These are phyloP conservation scores for Phytophthora fragariaefolia DNA, from an alignment of 352 stramenopile species.

Conservation along the genomic window DNA sequence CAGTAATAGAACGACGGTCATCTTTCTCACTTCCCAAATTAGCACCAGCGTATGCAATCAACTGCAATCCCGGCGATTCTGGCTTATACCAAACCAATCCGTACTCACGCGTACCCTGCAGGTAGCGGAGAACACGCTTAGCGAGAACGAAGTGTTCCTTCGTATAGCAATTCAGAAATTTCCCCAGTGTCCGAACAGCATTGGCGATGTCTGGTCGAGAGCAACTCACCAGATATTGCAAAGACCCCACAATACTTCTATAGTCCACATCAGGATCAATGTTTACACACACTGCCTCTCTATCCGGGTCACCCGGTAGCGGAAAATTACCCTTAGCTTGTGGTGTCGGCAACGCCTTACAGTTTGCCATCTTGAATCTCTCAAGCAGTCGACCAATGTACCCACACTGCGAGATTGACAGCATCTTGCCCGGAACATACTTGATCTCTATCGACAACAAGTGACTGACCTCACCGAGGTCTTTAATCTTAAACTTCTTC, in stretches of 20 bases:
- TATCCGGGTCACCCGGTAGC: conserved; percentile 7
- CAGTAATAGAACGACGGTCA: conserved; percentile 14
- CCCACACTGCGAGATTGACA: conserved; percentile 9
- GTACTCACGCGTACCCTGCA: conserved; percentile 11
- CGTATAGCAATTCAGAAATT: conserved; percentile 15
- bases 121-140: conserved; percentile 18
- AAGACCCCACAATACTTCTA: conserved; percentile 8
- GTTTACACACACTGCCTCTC: conserved; percentile 1
- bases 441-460: conserved; percentile 11
- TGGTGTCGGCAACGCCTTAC: conserved; percentile 1
- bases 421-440: neutral
- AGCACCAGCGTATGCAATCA: conserved; percentile 9
- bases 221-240: conserved; percentile 13
- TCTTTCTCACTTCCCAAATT: conserved; percentile 22
- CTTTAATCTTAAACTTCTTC: conserved; percentile 11
- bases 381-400: conserved; percentile 7
- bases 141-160: conserved; percentile 10
- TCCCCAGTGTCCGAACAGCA: conserved; percentile 7
- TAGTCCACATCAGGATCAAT: conserved; percentile 13
- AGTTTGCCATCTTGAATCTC: conserved; percentile 13
- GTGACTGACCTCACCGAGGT: conserved; percentile 8
- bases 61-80: neutral
- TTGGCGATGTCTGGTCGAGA: conserved; percentile 18
- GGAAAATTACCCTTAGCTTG: conserved; percentile 2
- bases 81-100: conserved; percentile 9